Evolutionary conservation across 495 filamentous ascomycete genomes (phyloP), one percentile per base, ranked within the genome.

Genomic region (Penicillium subrubescens): DNA sequence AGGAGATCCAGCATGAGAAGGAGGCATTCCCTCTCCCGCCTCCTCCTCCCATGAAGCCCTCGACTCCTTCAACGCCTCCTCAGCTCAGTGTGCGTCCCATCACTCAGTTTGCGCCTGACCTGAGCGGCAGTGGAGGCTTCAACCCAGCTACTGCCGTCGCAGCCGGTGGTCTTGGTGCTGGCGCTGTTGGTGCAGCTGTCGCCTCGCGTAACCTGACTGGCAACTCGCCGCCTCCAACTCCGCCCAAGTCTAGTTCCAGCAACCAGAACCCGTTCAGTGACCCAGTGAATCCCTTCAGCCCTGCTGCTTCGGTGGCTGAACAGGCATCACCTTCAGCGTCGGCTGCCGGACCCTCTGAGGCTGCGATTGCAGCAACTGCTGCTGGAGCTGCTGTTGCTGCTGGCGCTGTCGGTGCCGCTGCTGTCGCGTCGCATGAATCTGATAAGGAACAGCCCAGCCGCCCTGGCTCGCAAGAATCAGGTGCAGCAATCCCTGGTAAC

Each of bases 31-130:
- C 78, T 62, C 71, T 64, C 58, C 60, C 64, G 50, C 75, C 78
- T 48, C 75, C 76, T 8, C 75, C 77, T 54, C 60, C 71, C 31
- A 61, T 73, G 14, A 72, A 69, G 44, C 65, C 62, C 8, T 59
- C 69, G 21, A 72, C 76, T 63, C 76, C 84, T 14, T 83, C 81
- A 52, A 88, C 88, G 19, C 91, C 94, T 4, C 94, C 95, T 7
- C 87, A 88, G 59, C 83, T 98, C 48, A 96, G 93, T 67, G 83
- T 97, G 55, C 89, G 92, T 41, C 95, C 94, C 0, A 86, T 96
- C 35, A 94, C 93, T 59, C 88, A 96, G 69, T 96, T 98, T 74
- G 83, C 90, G 14, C 93, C 93, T 10, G 89, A 86, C 63, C 80
- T 93, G 44, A 75, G 39, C 77, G 79, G 61, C 67, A 76, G 71